Conservation (phyloP, 202 grass and related monocot genomes). For the Cymbopogon flexuosus region DNA sequence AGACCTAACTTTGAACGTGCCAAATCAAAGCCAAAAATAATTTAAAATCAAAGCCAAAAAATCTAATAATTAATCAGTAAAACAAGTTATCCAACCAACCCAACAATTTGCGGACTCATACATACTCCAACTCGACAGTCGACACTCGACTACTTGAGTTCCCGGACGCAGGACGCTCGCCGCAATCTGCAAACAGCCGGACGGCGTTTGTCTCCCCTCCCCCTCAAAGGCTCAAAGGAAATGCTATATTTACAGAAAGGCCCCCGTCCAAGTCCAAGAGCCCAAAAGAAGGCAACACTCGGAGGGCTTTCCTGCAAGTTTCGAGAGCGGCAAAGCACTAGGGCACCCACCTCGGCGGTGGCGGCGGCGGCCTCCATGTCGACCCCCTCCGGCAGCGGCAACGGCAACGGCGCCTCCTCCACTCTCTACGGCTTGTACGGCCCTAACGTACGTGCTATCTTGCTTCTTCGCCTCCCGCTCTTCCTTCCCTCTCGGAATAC, state of each 20-base stretch:
- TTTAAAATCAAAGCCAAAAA: too few species aligned
- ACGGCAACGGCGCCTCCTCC: not conserved
- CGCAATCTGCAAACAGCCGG: too few species aligned
- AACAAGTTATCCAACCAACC: too few species aligned
- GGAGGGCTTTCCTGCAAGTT: slow-evolving; percentile 16
- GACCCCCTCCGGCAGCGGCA: slow-evolving; percentile 4
- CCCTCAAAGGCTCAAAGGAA: not conserved
- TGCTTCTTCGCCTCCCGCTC: not conserved
- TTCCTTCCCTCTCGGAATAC: not conserved
- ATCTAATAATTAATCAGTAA: too few species aligned
- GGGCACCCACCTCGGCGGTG: not conserved
- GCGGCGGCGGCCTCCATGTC: slow-evolving; percentile 30
- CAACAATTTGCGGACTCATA: too few species aligned
- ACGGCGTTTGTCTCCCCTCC: not conserved
- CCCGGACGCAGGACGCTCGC: too few species aligned
- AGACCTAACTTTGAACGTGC: too few species aligned
- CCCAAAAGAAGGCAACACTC: not conserved
- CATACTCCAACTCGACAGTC: too few species aligned
- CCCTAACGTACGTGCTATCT: slow-evolving; percentile 42
- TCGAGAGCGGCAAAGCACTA: slow-evolving; percentile 19
- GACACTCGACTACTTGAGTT: too few species aligned
- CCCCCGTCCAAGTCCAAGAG: not conserved
- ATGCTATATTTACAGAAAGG: slow-evolving; percentile 13
- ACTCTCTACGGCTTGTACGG: slow-evolving; percentile 64
- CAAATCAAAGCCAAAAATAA: too few species aligned